Base-by-base conservation (phyloP, 805 yeast species). In the Pichia scutulata region DNA sequence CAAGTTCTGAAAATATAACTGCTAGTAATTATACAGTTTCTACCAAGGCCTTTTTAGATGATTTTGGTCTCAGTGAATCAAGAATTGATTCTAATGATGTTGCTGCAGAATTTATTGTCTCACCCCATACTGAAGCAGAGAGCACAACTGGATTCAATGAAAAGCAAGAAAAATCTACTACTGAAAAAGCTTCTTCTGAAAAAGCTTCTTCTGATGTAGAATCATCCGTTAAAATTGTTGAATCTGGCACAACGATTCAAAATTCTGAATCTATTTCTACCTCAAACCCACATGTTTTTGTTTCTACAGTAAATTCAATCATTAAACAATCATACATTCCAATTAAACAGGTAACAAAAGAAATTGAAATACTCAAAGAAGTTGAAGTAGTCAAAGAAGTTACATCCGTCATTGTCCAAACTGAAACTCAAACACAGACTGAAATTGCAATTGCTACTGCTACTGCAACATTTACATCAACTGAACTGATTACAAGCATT, bases 361-460 rank as follows among this genome's bases (percentile, higher is more conserved):
- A 55, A 43, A 18, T 49, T n/a, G 19, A 33, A 33, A n/a, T 33
- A 16, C 2, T 33, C 6, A 33, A 33, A n/a, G 37, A 33, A 16
- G 19, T 33, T 33, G 37, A 33, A 33, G n/a, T 33, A 13, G 37
- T 37, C n/a, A 53, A 46, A 30, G 58, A 53, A 41, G n/a, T 52
- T 13, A 53, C 52, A 4, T 43, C 48, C 9, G 25, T 36, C 30
- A 39, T 52, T 7, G 26, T 42, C 14, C 21, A 43, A 3, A 55
- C 56, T 9, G 25, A 33, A 16, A 33, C 43, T 19, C 18, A 43
- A 12, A 55, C 56, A 5, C 36, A 43, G 21, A 53, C 55, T n/a
- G 49, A 48, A 18, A 43, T 45, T 24, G 41, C 40, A 14, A 48
- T 44, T 26, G 40, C 53, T 4, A 50, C 49, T 22, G 50, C 50